These are phyloP conservation scores for Osmanthus fragrans DNA, from an alignment of 257 asterid genomes.

Conservation along the genomic window DNA sequence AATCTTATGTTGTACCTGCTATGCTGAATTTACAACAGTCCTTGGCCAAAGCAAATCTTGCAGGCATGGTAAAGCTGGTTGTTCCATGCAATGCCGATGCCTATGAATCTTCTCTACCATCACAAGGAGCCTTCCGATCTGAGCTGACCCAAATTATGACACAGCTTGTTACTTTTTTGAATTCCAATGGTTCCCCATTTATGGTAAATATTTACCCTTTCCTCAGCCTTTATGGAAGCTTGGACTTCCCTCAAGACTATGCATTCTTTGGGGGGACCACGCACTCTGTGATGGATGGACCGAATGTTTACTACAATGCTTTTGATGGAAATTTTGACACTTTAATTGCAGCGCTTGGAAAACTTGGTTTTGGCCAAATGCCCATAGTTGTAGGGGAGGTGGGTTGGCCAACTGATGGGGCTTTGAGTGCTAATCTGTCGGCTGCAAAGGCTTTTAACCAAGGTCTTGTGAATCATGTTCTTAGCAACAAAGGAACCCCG, in stretches of 20 bases:
- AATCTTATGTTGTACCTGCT: slow-evolving; percentile 80
- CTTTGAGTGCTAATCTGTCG: slow-evolving; percentile 62
- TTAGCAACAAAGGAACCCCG: slow-evolving; percentile 75
- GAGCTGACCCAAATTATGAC: slow-evolving; percentile 76
- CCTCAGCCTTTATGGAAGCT: slow-evolving; percentile 77
- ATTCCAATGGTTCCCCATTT: slow-evolving; percentile 82
- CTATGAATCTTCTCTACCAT: slow-evolving; percentile 79
- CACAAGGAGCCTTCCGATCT: slow-evolving; percentile 88
- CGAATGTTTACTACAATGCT: slow-evolving; percentile 75
- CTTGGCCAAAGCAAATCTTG: slow-evolving; percentile 68
- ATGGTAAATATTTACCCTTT: slow-evolving; percentile 90
- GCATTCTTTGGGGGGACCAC: slow-evolving; percentile 88
- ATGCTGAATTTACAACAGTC: slow-evolving; percentile 76
- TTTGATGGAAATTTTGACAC: slow-evolving; percentile 96
- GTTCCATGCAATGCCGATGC: slow-evolving; percentile 99
- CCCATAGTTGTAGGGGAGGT: slow-evolving; percentile 86
- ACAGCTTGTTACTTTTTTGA: slow-evolving; percentile 76
- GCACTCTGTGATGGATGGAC: slow-evolving; percentile 77
- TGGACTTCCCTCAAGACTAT: slow-evolving; percentile 93
- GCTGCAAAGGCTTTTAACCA: slow-evolving; percentile 91
- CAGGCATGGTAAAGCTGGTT: slow-evolving; percentile 67
- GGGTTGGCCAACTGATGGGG: slow-evolving; percentile 97
- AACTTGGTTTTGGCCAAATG: slow-evolving; percentile 82
- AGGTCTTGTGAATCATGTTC: slow-evolving; percentile 63
- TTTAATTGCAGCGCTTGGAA: slow-evolving; percentile 67